phyloP scores from a whole-genome alignment of 2,329 filamentous ascomycete genomes.

The Trichoderma gracile region DNA sequence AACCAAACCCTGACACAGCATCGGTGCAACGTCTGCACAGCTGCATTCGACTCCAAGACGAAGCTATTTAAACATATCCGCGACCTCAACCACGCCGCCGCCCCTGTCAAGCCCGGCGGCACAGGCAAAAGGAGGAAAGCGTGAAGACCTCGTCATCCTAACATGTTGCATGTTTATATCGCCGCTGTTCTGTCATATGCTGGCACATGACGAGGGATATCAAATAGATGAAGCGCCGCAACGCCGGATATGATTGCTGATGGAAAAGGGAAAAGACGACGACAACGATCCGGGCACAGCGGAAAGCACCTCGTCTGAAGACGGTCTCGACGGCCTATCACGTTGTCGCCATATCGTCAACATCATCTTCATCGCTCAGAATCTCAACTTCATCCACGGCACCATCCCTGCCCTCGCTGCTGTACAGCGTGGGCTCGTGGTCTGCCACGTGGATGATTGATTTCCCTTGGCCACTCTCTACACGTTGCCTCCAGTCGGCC shows the following conservation, averaged over 20 bases:
- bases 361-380: constrained; percentile 65
- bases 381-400: constrained; percentile 90
- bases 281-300: neutral
- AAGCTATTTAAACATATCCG: constrained; percentile 74
- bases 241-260: neutral
- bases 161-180: neutral
- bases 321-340: constrained; percentile 23
- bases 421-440: constrained; percentile 59
- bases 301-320: neutral
- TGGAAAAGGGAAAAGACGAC: neutral
- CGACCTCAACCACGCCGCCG: constrained; percentile 63
- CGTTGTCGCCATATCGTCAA: constrained; percentile 41
- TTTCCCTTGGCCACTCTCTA: constrained; percentile 77
- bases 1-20: constrained; percentile 35
- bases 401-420: constrained; percentile 61
- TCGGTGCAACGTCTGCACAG: constrained; percentile 48
- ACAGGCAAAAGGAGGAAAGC: constrained; percentile 40
- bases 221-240: neutral
- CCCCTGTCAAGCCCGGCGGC: constrained; percentile 33
- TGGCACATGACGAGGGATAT: neutral
- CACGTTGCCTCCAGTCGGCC: constrained; percentile 74
- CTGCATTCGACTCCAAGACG: constrained; percentile 60
- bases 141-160: neutral
- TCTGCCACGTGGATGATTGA: constrained; percentile 82
- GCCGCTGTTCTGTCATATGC: neutral